Evolutionary conservation across 2,329 filamentous ascomycete genomes (phyloP).

Genomic region (Trichophyton mentagrophytes): DNA sequence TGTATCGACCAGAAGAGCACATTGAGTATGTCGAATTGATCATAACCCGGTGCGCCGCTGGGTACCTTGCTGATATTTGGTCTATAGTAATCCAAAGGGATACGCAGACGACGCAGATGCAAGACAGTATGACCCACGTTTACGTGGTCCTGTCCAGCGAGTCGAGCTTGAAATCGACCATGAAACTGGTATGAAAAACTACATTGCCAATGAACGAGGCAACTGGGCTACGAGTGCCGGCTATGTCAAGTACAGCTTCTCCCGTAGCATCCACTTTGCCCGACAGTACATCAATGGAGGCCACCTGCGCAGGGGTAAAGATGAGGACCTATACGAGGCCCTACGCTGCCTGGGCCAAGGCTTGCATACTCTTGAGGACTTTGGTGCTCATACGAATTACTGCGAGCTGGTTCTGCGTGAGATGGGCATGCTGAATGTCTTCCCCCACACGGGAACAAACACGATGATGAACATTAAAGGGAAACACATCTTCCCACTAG

Average conservation of each 20-base stretch:
- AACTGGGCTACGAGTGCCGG: conserved; percentile 82
- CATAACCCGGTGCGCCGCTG: neutral
- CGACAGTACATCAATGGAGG: conserved; percentile 59
- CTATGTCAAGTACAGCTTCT: conserved; percentile 65
- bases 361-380: conserved; percentile 68
- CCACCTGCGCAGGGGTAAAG: conserved; percentile 47
- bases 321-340: conserved; percentile 69
- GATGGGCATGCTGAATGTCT: conserved; percentile 55
- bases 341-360: conserved; percentile 63
- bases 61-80: conserved; percentile 41
- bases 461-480: conserved; percentile 55
- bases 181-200: conserved; percentile 95
- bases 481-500: conserved; percentile 57
- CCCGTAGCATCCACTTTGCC: conserved; percentile 63
- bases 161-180: conserved; percentile 61
- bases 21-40: conserved; percentile 30
- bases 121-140: conserved; percentile 58
- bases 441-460: conserved; percentile 56
- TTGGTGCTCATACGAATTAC: conserved; percentile 70
- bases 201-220: conserved; percentile 82
- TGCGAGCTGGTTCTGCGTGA: conserved; percentile 65
- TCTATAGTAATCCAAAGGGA: conserved; percentile 55
- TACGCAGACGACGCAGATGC: conserved; percentile 83
- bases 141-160: conserved; percentile 64
- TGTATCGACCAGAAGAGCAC: conserved; percentile 61